Evolutionary conservation across 2,329 filamentous ascomycete species (phyloP), one percentile per base, ranked within the genome.

Genomic region (Ceratocystis eucalypticola): DNA sequence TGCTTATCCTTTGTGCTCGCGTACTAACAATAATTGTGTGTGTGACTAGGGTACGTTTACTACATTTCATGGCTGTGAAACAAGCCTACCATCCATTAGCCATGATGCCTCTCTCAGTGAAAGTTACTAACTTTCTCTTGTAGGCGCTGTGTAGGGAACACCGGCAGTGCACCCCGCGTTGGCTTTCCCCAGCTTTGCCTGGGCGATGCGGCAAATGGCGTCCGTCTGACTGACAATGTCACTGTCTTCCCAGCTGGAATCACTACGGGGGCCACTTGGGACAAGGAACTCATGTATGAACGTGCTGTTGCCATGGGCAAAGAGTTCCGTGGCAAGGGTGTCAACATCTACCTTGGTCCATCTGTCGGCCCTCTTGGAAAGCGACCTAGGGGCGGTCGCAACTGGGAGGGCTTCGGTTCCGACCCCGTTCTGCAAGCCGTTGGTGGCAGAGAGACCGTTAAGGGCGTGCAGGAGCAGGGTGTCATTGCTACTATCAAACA

Each of bases 171-270:
- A 1, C 74, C 77, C 17, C 82, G 89, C 5, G 80, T 92, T 17
- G 87, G 87, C 1, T 87, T 93, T 68, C 86, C 88, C 1, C 83
- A 85, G 70, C 79, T 91, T 5, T 89, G 87, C 71, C 77, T 89
- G 2, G 85, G 89, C 69, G 88, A 92, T 73, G 84, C 84, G 0
- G 86, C 88, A 1, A 77, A 88, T 44, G 89, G 89, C 1, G 79
- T 94, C 15, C 83, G 88, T 33, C 83, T 83, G n/a, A 84, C 87
- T 0, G 88, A 91, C 69, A 84, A 89, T 68, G 84, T 86, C 64
- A 91, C 88, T 0, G 88, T 84, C 0, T 94, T 93, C 70, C 89
- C 89, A 0, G 82, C 88, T 7, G 89, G 88, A n/a, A 88, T 93
- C 70, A 91, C 87, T 0, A 82, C 82, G 1, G 88, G 87, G 20